Base-by-base conservation (phyloP, 2,329 filamentous ascomycete genomes). In the Orbilia ellipsospora region DNA sequence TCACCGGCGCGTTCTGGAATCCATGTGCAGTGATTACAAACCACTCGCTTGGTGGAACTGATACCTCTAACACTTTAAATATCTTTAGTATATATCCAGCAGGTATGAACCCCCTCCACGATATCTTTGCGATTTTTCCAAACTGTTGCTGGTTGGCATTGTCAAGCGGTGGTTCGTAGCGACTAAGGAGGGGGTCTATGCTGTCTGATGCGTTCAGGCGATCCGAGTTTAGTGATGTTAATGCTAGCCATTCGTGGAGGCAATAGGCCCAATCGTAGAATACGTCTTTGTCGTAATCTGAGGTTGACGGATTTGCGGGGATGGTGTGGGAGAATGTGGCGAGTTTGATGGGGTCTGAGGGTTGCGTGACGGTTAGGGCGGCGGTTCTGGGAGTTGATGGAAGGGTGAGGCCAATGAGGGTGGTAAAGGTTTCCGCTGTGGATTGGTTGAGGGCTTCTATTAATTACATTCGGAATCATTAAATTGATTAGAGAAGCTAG, bases 221-320 rank as follows among this genome's bases (percentile, higher is more conserved):
- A 56, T 80, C 78, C n/a, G 90, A 88, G 67, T 90, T 92, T 0
- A 93, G 84, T 10, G 87, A 85, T 4, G 90, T 81, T n/a, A 96
- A 82, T 1, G 89, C 89, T 0, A 94, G 80, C 89, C 90, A 95
- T 82, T 95, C 92, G 77, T 93, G 89, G 12, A 90, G 80, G 16
- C 90, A 88, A 0, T 86, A 84, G 0, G 87, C 87, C 74, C 86
- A 86, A 20, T 92, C 88, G 70, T 91, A 88, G 42, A 92, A 84
- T 6, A 87, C 85, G 50, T 84, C 83, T 61, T 82, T 81, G 45
- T 84, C 84, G 42, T 82, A 80, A 15, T 82, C 79, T 59, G 79
- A 40, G 2, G 59, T 50, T 56, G 50, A 13, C 15, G 54, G 59
- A 4, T 78, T 10, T 36, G 31, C n/a, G 80, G 77, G 18, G 81